A percentile compares a stretch with the other conserved stretches of the same genome.
These are phyloP conservation scores for Acacia concinna DNA, from an alignment of 331 rosid genomes.

Conservation along the genomic window DNA sequence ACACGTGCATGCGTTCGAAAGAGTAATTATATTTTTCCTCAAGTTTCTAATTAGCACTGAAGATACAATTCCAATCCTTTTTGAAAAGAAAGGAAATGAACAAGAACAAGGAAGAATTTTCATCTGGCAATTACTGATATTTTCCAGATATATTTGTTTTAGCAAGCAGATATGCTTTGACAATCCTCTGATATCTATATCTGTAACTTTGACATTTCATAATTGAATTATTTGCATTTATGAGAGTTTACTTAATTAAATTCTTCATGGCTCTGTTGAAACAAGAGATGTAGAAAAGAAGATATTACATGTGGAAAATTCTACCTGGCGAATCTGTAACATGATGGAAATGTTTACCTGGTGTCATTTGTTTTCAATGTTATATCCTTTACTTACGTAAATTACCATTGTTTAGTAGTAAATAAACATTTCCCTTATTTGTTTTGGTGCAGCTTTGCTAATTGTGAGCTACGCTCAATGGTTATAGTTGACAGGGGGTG, in stretches of 20 bases:
- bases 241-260: neutral
- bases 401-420: slow-evolving; percentile 2
- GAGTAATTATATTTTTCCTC: neutral
- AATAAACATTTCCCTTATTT: slow-evolving; percentile 5
- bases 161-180: neutral
- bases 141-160: neutral
- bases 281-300: neutral
- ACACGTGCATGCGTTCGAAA: neutral
- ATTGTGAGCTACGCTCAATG: slow-evolving; percentile 90
- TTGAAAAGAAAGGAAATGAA: neutral
- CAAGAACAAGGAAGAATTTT: neutral
- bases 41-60: neutral
- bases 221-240: neutral
- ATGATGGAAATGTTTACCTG: neutral
- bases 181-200: neutral
- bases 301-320: neutral
- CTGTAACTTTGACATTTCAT: neutral
- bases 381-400: neutral
- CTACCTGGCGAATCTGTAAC: neutral
- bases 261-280: neutral
- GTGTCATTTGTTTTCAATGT: neutral
- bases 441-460: slow-evolving; percentile 70
- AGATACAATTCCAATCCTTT: neutral
- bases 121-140: neutral
- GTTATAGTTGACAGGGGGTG: slow-evolving; percentile 75